Base-by-base conservation (phyloP, 805 yeast genomes). In the Zygosaccharomyces gambellarensis region DNA sequence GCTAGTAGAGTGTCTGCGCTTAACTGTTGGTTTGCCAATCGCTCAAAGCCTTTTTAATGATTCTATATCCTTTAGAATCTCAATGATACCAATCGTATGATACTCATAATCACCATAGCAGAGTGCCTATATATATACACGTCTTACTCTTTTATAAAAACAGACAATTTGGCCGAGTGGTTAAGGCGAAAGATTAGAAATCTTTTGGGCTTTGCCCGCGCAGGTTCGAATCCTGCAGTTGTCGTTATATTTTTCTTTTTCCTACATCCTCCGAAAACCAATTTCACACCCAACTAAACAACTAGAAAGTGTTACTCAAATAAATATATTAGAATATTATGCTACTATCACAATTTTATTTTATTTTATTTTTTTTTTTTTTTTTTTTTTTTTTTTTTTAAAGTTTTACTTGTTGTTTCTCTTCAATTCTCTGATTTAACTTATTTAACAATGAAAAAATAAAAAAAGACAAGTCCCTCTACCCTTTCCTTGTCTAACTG, bases 191-290 rank as follows among this genome's bases (percentile, higher is more conserved):
- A 75, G 80, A 76, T 73, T 72, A 71, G 76, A 71, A 71, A 73
- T 73, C 76, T 72, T 72, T 73, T 73, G 76, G 77, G 76, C 71
- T 65, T 69, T 71, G 68, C 76, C 77, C 76, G 77, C 77, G 75
- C 76, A 73, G 77, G 77, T 77, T 78, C 82, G 80, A 78, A 67
- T 78, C 82, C 82, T 78, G 82, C 81, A 74, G 81, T 73, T 77
- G 82, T 78, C 82, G 81, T 52, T 62, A 67, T 67, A 64, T 68
- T 66, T 69, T 9, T 11, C 21, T 5, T 14, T 27, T 36, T 17
- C n/a, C n/a, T n/a, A n/a, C n/a, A n/a, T n/a, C n/a, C n/a, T n/a
- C n/a, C n/a, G n/a, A n/a, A n/a, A n/a, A n/a, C n/a, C n/a, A n/a
- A n/a, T n/a, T n/a, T 25, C 29, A 27, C 8, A 12, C n/a, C 14